Base-by-base conservation (phyloP, 495 filamentous ascomycete genomes). In the Parathielavia hyrcaniae region DNA sequence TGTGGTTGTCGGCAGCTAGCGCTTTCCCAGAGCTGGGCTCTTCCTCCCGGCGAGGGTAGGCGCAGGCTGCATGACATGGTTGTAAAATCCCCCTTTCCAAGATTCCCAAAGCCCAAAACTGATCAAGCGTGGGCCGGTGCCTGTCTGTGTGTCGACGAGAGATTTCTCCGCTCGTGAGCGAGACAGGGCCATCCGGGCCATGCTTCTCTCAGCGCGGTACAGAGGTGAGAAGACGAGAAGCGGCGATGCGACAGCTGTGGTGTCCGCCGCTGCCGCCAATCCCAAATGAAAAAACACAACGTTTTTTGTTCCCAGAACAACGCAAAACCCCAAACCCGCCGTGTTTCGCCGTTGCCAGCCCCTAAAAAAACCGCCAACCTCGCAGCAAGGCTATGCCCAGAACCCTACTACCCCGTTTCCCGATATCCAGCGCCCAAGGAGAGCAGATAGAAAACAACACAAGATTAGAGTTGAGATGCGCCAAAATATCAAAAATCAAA, bases 391-490 rank as follows among this genome's bases (percentile, higher is more conserved):
- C 53, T 56, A 51, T 46, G 55, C 51, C 34, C 50, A 59, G 59
- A 66, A 59, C 68, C 60, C 60, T 13, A 22, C 36, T n/a, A n/a
- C n/a, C n/a, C 41, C 30, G 46, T 45, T 40, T 51, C 58, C n/a
- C 67, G 45, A 59, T 63, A 45, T 50, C 59, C 51, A 66, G 64
- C 58, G 62, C 64, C 65, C 56, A 47, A 19, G n/a, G 55, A 51
- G 19, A 53, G 45, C 40, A 41, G 48, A 43, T 12, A 43, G 51
- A 52, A 57, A 53, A 20, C 20, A 53, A 20, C 20, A 58, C 34
- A 50, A 55, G 20, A 55, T 60, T 55, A 60, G 44, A 55, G 53
- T 49, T 59, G 36, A 61, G 22, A 67, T 56, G 57, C 59, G 52
- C 51, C 47, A 36, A 53, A 57, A 71, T 64, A 67, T 41, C 34